Conservation (phyloP, 345 rosid genomes). For the Angophora floribunda region DNA sequence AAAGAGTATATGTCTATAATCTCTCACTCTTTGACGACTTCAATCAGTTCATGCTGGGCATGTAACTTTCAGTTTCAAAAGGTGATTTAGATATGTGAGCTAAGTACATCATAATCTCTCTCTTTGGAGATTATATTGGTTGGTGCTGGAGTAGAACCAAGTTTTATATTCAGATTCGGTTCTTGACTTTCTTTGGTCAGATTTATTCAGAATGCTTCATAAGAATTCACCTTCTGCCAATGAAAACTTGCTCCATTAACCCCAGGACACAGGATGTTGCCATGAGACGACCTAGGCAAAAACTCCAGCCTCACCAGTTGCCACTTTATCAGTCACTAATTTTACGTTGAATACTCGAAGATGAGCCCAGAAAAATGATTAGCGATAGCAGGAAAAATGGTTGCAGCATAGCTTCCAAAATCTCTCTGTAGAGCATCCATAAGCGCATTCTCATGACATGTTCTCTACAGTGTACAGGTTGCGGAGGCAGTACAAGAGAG, state of each 20-base stretch:
- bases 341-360: background rate
- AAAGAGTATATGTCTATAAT: background rate
- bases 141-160: background rate
- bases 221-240: background rate
- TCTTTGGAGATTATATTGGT: background rate
- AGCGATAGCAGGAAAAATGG: background rate
- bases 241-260: background rate
- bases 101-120: background rate
- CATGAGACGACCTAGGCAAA: background rate
- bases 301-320: background rate
- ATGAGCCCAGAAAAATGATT: background rate
- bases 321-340: background rate
- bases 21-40: background rate
- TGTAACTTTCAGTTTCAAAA: background rate
- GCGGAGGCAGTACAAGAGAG: background rate
- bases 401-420: background rate
- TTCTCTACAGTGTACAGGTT: background rate
- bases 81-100: background rate
- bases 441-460: background rate
- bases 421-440: background rate
- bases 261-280: background rate
- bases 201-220: background rate
- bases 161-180: background rate
- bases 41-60: background rate
- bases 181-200: background rate